phyloP scores from a whole-genome alignment of 2,329 filamentous ascomycete genomes.

The Ambrosiella cleistominuta region DNA sequence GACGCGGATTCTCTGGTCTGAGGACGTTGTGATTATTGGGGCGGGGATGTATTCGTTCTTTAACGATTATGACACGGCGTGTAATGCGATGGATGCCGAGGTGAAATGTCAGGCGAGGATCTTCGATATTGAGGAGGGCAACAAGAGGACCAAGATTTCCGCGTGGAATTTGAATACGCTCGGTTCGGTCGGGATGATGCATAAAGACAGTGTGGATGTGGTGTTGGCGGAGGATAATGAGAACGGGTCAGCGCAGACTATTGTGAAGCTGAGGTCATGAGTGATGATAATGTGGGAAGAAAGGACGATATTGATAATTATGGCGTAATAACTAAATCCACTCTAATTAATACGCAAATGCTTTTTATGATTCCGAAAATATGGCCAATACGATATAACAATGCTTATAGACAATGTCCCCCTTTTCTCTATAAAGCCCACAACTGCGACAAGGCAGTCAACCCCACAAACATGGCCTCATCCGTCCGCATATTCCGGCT shows the following conservation, averaged over 20 bases:
- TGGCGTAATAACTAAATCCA: neutral
- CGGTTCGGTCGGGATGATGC: constrained; percentile 25
- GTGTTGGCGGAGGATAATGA: constrained; percentile 23
- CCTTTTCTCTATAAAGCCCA: constrained; percentile 23
- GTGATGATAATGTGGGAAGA: neutral
- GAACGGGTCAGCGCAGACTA: constrained; percentile 23
- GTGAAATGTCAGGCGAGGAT: constrained; percentile 31
- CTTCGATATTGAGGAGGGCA: constrained; percentile 17
- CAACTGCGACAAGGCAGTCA: constrained; percentile 47
- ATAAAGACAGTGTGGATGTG: constrained; percentile 20
- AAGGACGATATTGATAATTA: neutral
- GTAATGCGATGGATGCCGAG: constrained; percentile 25
- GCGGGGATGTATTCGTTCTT: constrained; percentile 54
- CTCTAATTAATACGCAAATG: neutral
- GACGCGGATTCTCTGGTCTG: constrained; percentile 39
- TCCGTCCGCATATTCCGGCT: constrained; percentile 71
- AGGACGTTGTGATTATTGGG: constrained; percentile 40
- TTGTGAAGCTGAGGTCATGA: constrained; percentile 19
- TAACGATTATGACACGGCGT: constrained; percentile 38
- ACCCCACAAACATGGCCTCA: constrained; percentile 61
- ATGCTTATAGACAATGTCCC: neutral
- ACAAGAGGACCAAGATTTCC: constrained; percentile 17
- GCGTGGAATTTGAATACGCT: constrained; percentile 31
- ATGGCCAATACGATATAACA: neutral
- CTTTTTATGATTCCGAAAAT: neutral